These are phyloP conservation scores for Hagleromyces aurorensis DNA, from an alignment of 805 yeast genomes.

Conservation along the genomic window DNA sequence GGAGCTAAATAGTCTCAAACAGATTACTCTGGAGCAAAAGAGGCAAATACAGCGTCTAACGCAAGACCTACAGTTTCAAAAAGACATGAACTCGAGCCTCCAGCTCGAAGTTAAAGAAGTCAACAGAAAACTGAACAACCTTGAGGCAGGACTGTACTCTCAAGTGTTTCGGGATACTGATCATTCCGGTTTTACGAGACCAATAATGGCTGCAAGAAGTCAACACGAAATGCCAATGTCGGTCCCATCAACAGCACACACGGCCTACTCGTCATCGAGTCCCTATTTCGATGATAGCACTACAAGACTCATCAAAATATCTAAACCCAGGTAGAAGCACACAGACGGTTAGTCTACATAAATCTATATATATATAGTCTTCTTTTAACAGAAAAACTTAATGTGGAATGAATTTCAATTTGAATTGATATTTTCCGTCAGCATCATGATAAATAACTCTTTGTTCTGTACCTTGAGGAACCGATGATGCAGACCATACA, in stretches of 20 bases:
- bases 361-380: constrained; percentile 4
- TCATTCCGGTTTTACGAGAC: too few species aligned
- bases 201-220: background rate
- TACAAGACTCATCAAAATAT: constrained; percentile 12
- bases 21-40: background rate
- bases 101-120: background rate
- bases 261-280: constrained; percentile 3
- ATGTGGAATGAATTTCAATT: constrained; percentile 29
- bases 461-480: constrained; percentile 41
- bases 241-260: constrained; percentile 2
- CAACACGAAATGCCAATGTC: background rate
- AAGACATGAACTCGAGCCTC: background rate
- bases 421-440: constrained; percentile 33
- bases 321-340: constrained; percentile 11
- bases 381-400: background rate
- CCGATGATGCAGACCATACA: constrained; percentile 48
- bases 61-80: background rate
- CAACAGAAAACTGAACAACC: too few species aligned
- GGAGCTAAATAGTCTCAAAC: background rate
- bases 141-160: too few species aligned
- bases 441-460: constrained; percentile 35
- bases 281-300: constrained; percentile 18
- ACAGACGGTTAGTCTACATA: constrained; percentile 1
- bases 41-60: background rate
- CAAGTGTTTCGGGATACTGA: too few species aligned